A percentile compares a stretch with the other conserved stretches of the same genome.
Evolutionary conservation across 768 basidiomycete genomes (phyloP).

Genomic region (Kwoniella sp.): DNA sequence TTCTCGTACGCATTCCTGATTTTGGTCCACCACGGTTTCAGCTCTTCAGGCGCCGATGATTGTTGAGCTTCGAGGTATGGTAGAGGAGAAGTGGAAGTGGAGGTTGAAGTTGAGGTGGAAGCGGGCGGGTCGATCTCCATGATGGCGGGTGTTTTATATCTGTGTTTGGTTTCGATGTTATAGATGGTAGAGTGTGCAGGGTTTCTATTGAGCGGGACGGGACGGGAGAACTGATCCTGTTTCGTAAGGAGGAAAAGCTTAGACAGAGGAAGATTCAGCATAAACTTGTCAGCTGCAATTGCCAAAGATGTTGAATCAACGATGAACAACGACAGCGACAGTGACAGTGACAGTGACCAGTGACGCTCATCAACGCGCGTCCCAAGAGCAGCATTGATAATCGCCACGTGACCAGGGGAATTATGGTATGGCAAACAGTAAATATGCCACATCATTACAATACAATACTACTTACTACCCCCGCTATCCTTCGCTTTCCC

Average conservation of each 20-base stretch:
- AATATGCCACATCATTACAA: not conserved
- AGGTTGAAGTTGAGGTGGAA: constrained; percentile 33
- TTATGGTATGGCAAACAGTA: not conserved
- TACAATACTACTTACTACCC: too few relatives aligned
- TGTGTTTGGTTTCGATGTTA: too few relatives aligned
- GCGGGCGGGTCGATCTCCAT: constrained; percentile 54
- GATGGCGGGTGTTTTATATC: too few relatives aligned
- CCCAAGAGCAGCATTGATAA: too few relatives aligned
- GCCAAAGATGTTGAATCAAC: not conserved
- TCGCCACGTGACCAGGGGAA: too few relatives aligned
- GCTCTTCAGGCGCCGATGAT: constrained; percentile 34
- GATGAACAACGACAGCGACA: not conserved
- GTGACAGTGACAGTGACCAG: not conserved
- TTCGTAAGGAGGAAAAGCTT: too few relatives aligned
- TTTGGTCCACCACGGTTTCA: constrained; percentile 48
- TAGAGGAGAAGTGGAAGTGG: constrained; percentile 43
- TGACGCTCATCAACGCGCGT: not conserved
- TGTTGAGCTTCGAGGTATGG: constrained; percentile 46
- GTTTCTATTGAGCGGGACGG: too few relatives aligned
- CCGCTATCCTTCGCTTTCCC: too few relatives aligned
- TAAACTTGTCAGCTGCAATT: too few relatives aligned
- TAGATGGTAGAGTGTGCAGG: too few relatives aligned
- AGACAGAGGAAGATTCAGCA: too few relatives aligned
- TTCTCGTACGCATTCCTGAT: constrained; percentile 52
- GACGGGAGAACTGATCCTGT: too few relatives aligned